These are phyloP conservation scores for Saururus chinensis DNA, from an alignment of 164 flowering plant species.

Conservation along the genomic window DNA sequence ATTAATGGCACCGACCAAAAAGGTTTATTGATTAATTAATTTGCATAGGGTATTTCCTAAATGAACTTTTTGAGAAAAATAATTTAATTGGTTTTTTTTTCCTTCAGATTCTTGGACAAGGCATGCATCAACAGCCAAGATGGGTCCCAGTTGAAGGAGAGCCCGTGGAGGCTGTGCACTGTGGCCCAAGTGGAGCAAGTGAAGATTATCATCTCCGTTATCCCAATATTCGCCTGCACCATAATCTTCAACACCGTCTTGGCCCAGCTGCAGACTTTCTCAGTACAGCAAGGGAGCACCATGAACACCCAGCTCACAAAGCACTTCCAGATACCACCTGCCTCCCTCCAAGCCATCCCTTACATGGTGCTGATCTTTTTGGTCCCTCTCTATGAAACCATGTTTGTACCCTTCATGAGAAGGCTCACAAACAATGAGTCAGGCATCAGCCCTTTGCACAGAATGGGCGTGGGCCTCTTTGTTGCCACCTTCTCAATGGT, in stretches of 20 bases:
- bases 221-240: conserved; percentile 67
- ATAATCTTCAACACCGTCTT: conserved; percentile 64
- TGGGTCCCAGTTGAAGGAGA: conserved; percentile 23
- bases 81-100: too few relatives aligned
- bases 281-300: conserved; percentile 63
- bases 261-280: conserved; percentile 79
- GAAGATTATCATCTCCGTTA: conserved; percentile 42
- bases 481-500: conserved; percentile 65
- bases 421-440: conserved; percentile 38
- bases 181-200: conserved; percentile 65
- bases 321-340: conserved; percentile 53
- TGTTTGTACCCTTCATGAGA: conserved; percentile 58
- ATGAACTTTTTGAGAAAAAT: too few relatives aligned
- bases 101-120: conserved; percentile 79
- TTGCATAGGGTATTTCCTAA: too few relatives aligned
- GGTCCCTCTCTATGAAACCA: conserved; percentile 59
- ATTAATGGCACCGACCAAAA: too few relatives aligned
- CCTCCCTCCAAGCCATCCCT: conserved; percentile 73
- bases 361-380: conserved; percentile 48
- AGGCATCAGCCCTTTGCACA: conserved; percentile 59
- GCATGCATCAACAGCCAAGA: conserved; percentile 56
- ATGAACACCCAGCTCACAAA: conserved; percentile 45
- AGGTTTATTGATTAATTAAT: too few relatives aligned
- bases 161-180: conserved; percentile 66
- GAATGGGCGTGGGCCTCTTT: conserved; percentile 67